These are phyloP conservation scores for Epichloe gansuensis DNA, from an alignment of 2,329 filamentous ascomycete species.

Conservation along the genomic window DNA sequence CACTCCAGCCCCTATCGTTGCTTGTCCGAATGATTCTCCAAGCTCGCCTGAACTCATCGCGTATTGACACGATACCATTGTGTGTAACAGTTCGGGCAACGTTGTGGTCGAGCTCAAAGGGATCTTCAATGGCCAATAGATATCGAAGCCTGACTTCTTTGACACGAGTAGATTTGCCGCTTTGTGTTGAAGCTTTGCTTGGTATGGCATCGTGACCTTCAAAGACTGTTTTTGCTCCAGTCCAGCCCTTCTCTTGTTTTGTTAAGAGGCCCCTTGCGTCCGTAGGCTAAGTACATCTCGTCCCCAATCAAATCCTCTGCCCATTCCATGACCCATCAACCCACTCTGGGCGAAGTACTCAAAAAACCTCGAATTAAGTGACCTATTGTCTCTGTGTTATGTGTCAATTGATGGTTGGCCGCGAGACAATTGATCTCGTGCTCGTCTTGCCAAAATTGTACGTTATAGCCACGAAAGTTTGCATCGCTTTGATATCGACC, in stretches of 20 bases:
- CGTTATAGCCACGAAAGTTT: slow-evolving; percentile 50
- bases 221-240: slow-evolving; percentile 60
- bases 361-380: slow-evolving; percentile 72
- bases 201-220: slow-evolving; percentile 31
- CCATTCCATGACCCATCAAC: slow-evolving; percentile 35
- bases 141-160: slow-evolving; percentile 71
- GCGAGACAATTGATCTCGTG: slow-evolving; percentile 53
- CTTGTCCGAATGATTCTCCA: slow-evolving; percentile 55
- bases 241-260: slow-evolving; percentile 77
- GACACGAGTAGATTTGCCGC: slow-evolving; percentile 27
- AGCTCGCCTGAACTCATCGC: slow-evolving; percentile 73
- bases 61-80: slow-evolving; percentile 66
- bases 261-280: slow-evolving; percentile 55
- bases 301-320: slow-evolving; percentile 65
- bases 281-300: slow-evolving; percentile 69
- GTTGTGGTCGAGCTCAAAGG: slow-evolving; percentile 81
- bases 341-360: slow-evolving; percentile 64
- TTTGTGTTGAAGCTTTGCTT: slow-evolving; percentile 1
- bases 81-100: slow-evolving; percentile 79
- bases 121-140: slow-evolving; percentile 83
- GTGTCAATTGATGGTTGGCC: slow-evolving; percentile 43
- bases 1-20: slow-evolving; percentile 28
- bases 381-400: slow-evolving; percentile 59
- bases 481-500: slow-evolving; percentile 12
- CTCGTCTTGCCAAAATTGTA: slow-evolving; percentile 72